phyloP scores from a whole-genome alignment of 148 eudicot species.

The Rheum nobile region DNA sequence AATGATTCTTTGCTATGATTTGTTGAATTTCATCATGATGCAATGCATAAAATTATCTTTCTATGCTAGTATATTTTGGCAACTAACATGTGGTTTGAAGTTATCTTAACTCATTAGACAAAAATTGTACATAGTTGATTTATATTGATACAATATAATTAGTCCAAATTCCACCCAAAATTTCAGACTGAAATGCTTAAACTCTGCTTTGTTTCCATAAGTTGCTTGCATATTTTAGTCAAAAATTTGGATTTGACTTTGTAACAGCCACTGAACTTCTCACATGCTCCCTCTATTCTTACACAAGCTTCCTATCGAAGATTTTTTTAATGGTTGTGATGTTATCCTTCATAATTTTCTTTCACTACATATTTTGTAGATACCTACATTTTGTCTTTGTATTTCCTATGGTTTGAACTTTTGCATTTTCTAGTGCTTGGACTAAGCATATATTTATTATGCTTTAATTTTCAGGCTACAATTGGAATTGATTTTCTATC shows the following conservation, averaged over 20 bases:
- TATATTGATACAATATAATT: neutral
- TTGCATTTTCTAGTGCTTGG: neutral
- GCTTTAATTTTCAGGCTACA: conserved; percentile 26
- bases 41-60: neutral
- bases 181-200: neutral
- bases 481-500: conserved; percentile 41
- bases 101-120: neutral
- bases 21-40: neutral
- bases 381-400: neutral
- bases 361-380: neutral
- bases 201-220: neutral
- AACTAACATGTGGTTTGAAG: neutral
- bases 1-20: neutral
- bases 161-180: neutral
- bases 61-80: neutral
- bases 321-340: neutral
- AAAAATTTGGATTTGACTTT: neutral
- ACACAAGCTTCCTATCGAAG: neutral
- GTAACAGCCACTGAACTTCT: neutral
- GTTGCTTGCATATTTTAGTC: neutral
- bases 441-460: neutral
- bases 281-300: neutral
- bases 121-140: neutral
- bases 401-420: neutral
- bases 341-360: neutral